Percentiles rank a stretch among this genome's conserved stretches.
These are phyloP conservation scores for Solanum hybrid DNA, from an alignment of 305 asterid species.

Conservation along the genomic window DNA sequence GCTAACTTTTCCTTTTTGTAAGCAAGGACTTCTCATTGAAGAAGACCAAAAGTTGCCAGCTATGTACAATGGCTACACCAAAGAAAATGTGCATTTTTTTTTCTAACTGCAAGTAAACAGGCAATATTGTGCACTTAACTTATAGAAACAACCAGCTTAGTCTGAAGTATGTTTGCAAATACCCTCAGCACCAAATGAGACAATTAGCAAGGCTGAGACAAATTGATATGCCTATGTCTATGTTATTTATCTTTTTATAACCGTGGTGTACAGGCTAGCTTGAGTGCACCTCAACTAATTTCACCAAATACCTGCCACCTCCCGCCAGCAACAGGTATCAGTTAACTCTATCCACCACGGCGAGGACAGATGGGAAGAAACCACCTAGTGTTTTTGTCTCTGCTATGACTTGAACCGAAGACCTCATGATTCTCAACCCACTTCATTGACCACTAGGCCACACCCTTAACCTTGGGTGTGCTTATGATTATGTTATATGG, in stretches of 20 bases:
- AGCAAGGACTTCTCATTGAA: background rate
- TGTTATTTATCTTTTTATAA: background rate
- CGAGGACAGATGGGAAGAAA: background rate
- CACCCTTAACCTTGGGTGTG: background rate
- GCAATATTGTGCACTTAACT: background rate
- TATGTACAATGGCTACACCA: background rate
- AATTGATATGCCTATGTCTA: background rate
- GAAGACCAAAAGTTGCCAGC: background rate
- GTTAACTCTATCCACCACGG: background rate
- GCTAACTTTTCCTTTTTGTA: background rate
- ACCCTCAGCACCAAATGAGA: background rate
- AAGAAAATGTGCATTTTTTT: background rate
- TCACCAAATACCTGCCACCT: background rate
- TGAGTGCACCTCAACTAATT: background rate
- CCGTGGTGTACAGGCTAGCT: background rate
- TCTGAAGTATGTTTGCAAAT: background rate
- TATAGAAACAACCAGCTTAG: background rate
- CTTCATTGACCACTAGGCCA: background rate
- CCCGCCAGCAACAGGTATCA: background rate
- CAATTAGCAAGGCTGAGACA: background rate
- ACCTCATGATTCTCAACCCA: background rate
- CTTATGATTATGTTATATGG: background rate
- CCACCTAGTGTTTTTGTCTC: background rate
- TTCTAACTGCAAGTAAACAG: background rate
- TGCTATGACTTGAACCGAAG: background rate